phyloP scores from a whole-genome alignment of 179 eudicot genomes.

The Camellia oleifera region DNA sequence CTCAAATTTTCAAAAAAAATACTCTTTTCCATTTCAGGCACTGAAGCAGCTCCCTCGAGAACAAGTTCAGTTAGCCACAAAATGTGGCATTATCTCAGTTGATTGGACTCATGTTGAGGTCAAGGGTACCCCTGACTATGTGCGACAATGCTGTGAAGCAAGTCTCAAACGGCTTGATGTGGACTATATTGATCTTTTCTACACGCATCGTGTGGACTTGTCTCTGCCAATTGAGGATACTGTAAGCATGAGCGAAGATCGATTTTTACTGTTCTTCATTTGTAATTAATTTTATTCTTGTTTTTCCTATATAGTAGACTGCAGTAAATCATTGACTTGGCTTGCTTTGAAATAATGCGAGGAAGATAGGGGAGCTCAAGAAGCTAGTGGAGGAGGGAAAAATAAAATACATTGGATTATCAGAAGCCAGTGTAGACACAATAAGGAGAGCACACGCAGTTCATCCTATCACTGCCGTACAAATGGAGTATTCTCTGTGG shows the following conservation, averaged over 20 bases:
- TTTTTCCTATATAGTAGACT: too few relatives aligned
- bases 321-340: neutral
- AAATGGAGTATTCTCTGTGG: conserved; percentile 68
- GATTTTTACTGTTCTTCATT: too few relatives aligned
- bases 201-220: conserved; percentile 44
- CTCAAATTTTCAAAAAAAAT: neutral
- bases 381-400: conserved; percentile 70
- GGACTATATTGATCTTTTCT: conserved; percentile 54
- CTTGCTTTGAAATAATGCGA: neutral
- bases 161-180: conserved; percentile 47
- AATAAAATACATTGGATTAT: conserved; percentile 57
- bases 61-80: conserved; percentile 44
- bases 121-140: conserved; percentile 46
- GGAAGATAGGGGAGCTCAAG: conserved; percentile 60
- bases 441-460: conserved; percentile 59
- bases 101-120: conserved; percentile 8
- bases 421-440: conserved; percentile 55
- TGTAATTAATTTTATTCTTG: neutral
- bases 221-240: conserved; percentile 49
- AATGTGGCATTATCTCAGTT: conserved; percentile 31
- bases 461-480: conserved; percentile 62
- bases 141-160: conserved; percentile 42
- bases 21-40: conserved; percentile 28
- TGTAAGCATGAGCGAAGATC: conserved; percentile 18
- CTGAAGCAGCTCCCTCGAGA: conserved; percentile 41